phyloP scores from a whole-genome alignment of 352 stramenopile species.

The Phytophthora foliorum region DNA sequence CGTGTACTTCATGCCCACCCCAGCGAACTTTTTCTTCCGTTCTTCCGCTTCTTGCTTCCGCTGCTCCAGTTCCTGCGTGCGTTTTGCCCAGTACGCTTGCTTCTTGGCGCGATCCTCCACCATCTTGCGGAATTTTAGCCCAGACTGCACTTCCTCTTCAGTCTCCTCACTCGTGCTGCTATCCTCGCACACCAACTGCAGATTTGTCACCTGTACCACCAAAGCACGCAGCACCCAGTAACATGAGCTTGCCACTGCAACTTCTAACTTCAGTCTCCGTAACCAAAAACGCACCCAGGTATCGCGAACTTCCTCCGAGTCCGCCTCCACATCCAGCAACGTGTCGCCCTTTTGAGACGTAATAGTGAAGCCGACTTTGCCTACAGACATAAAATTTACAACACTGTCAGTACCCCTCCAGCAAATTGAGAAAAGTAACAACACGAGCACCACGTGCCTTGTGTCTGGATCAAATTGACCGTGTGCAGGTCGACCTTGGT shows the following conservation, averaged over 20 bases:
- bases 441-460: slow-evolving; percentile 36
- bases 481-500: slow-evolving; percentile 61
- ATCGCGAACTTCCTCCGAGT: slow-evolving; percentile 66
- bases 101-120: slow-evolving; percentile 83
- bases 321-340: slow-evolving; percentile 79
- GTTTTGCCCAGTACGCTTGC: slow-evolving; percentile 82
- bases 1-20: slow-evolving; percentile 85
- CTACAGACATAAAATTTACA: slow-evolving; percentile 23
- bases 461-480: slow-evolving; percentile 62
- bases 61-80: slow-evolving; percentile 80
- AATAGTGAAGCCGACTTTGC: slow-evolving; percentile 55
- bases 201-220: slow-evolving; percentile 56
- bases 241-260: background rate
- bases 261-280: background rate
- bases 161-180: slow-evolving; percentile 43
- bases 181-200: slow-evolving; percentile 83
- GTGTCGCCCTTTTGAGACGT: slow-evolving; percentile 68
- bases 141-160: slow-evolving; percentile 44
- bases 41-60: slow-evolving; percentile 81
- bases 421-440: background rate
- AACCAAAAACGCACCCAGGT: slow-evolving; percentile 57
- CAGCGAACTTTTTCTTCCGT: slow-evolving; percentile 80
- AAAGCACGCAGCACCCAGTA: background rate
- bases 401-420: background rate
- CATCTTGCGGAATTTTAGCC: slow-evolving; percentile 71